A percentile compares a stretch with the other conserved stretches of the same genome.
Conservation (phyloP, 2,329 filamentous ascomycete genomes). For the Penicillium janthinellum region DNA sequence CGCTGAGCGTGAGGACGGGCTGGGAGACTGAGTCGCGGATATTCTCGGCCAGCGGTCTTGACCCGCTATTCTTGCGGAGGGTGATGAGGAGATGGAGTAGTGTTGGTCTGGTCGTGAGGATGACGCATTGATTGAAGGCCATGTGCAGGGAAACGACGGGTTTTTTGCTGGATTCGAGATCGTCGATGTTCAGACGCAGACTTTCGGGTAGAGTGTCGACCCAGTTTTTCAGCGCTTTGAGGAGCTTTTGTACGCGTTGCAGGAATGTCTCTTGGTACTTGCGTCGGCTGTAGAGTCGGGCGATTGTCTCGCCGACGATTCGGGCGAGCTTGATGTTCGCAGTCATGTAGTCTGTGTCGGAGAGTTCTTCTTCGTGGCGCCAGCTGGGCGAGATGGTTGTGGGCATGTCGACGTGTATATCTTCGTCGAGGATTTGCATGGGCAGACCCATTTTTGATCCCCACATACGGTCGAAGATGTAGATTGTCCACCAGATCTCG, state of each 20-base stretch:
- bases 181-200: slow-evolving; percentile 36
- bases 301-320: slow-evolving; percentile 41
- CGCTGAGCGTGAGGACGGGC: slow-evolving; percentile 39
- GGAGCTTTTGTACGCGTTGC: slow-evolving; percentile 43
- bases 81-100: slow-evolving; percentile 43
- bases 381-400: slow-evolving; percentile 34
- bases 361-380: slow-evolving; percentile 40
- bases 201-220: slow-evolving; percentile 40
- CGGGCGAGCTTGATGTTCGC: slow-evolving; percentile 42
- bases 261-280: slow-evolving; percentile 43
- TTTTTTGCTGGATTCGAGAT: slow-evolving; percentile 37
- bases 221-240: slow-evolving; percentile 44
- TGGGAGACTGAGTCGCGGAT: slow-evolving; percentile 35
- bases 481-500: slow-evolving; percentile 44
- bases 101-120: slow-evolving; percentile 43
- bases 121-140: slow-evolving; percentile 45
- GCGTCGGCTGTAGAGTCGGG: slow-evolving; percentile 38
- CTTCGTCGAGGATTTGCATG: slow-evolving; percentile 52
- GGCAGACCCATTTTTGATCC: slow-evolving; percentile 54
- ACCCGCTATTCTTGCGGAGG: slow-evolving; percentile 28
- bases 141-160: slow-evolving; percentile 40
- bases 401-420: slow-evolving; percentile 47
- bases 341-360: slow-evolving; percentile 39
- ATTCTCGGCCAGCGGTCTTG: slow-evolving; percentile 3
- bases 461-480: slow-evolving; percentile 50